Evolutionary conservation across 2,329 filamentous ascomycete genomes (phyloP), one percentile per base, ranked within the genome.

Genomic region (Ceratocystis alfenasii): DNA sequence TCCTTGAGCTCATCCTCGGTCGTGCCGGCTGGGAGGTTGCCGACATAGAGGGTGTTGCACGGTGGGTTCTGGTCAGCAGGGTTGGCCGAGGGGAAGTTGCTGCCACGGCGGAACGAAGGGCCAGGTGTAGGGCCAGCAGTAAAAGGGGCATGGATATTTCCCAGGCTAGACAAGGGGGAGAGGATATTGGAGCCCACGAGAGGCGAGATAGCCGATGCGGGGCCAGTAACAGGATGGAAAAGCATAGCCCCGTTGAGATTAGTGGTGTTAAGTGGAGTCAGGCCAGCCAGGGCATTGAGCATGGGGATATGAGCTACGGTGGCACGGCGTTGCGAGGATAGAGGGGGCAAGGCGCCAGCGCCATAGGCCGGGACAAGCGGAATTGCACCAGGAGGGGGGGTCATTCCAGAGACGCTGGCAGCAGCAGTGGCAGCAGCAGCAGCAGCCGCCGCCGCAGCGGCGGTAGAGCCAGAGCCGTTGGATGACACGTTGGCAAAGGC

Each of bases 31-130:
- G 93, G 94, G 55, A 99, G 79, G 72, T 99, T 97, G n/a, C 94
- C 93, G 22, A 99, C 93, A 72, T 99, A 97, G 5, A 99, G 81
- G 0, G 94, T 99, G 73, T 99, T 97, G 81, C 94, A 97, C 0
- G 94, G 94, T 0, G 93, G 93, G 71, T 97, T 96, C 75, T 96
- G 89, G 72, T 99, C 93, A 12, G 93, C 92, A 0, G 92, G 93
- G 70, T 97, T 97, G 68, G 90, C 89, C 0, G 92, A 88, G 15
- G 93, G 93, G 69, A 90, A 89, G 68, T 86, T 87, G 69, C 66
- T 67, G 45, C 64, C 64, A 20, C 66, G 66, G 25, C 66, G 66
- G 65, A 64, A 67, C 41, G 63, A 62, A 4, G 50, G 50, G 4
- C 62, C 62, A 8, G 62, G 44, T 17, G 64, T 53, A n/a, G 53